Evolutionary conservation across 139 green algal genomes (phyloP), one percentile per base, ranked within the genome.

Genomic region (Haematococcus lacustris): DNA sequence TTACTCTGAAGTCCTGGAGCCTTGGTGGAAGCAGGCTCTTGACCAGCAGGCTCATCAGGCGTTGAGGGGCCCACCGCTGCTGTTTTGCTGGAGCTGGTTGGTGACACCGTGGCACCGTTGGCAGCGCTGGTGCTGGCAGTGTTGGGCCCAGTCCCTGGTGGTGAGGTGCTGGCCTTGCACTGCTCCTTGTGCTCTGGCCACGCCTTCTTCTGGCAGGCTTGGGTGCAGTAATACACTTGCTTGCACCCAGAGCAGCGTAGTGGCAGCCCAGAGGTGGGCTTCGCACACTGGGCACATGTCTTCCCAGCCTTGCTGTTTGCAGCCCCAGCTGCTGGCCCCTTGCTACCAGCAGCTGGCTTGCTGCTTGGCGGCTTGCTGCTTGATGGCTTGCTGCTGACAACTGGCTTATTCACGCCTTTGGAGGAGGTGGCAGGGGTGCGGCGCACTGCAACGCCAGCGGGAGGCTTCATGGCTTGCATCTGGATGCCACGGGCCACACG

Each of bases 171-270:
- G 30, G 63, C 39, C 33, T 70, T 78, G 71, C 85, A 87, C 64
- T 59, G 83, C 7, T 38, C 53, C 33, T 78, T 90, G 2, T 80
- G 76, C 3, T 83, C 68, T 32, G 75, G 70, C 75, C 75, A 80
- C 1, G 75, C 75, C 28, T 34, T 57, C 43, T 38, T 35, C 38
- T 81, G 76, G 66, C 76, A 81, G 41, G 57, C 66, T 26, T 77
- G 66, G 43, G 53, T 69, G 66, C 76, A 81, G 71, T 81, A 81
- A 64, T 70, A 77, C 3, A 71, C 71, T 33, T 74, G 53, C 37
- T 67, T 68, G 76, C 76, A 81, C 35, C 76, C 65, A 21, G 76
- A 75, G 66, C 76, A 81, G 6, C 71, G 50, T 0, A 68, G 66
- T 25, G 67, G 67, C 33, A 72, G 41, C 2, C 67, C 67, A 25